Evolutionary conservation across 2,329 filamentous ascomycete genomes (phyloP), one percentile per base, ranked within the genome.

Genomic region (Phaeomoniella chlamydospora): DNA sequence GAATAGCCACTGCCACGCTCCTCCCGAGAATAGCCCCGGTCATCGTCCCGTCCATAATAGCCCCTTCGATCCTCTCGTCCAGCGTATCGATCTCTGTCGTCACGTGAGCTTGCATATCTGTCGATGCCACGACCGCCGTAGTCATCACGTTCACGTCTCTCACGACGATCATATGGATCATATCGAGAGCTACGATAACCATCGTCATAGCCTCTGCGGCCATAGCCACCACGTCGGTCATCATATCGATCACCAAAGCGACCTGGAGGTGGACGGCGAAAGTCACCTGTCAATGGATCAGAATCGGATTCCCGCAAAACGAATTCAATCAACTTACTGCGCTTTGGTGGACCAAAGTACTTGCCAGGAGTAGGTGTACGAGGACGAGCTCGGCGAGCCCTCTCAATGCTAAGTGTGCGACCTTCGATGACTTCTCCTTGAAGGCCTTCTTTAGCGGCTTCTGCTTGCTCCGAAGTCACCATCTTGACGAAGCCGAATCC

Each of bases 401-500:
- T 98, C 70, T 98, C 90, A 47, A 98, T 96, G 72, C 87, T 94
- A 52, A 98, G 66, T 42, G 87, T 94, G 50, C 90, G 82, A 42
- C 90, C 90, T 55, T 98, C 88, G 46, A 94, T 86, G 48, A 85
- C 75, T 61, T 96, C 88, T 54, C 88, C 88, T 60, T 96, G 88
- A 18, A 98, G 72, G 37, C 83, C 88, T 53, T 96, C 90, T 68
- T 90, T 94, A 48, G 90, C 90, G 48, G 90, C 87, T 61, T 98
- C 90, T 45, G 90, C 90, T 62, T 94, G 83, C 38, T 96, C 88
- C 34, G 84, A 75, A 39, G 85, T 92, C 41, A 86, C 77, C 88
- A 98, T 96, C 70, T 98, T 96, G 58, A 98, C 90, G 66, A 98
- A 98, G 38, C 90, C 90, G 48, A 98, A 98, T 47, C 90, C 90